These are phyloP conservation scores for Penicillium daleae DNA, from an alignment of 495 filamentous ascomycete species.

Conservation along the genomic window DNA sequence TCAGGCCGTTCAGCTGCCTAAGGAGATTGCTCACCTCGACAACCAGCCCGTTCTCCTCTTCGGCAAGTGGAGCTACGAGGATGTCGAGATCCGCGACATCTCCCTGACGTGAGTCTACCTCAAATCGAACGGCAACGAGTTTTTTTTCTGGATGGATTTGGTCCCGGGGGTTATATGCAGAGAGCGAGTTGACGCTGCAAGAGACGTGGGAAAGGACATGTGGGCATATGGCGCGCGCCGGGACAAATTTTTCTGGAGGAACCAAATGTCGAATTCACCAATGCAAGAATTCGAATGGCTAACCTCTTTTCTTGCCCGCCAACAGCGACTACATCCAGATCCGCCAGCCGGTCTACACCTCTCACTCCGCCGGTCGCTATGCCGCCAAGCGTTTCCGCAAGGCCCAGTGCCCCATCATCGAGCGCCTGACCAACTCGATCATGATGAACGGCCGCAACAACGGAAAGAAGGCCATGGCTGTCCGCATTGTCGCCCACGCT, in stretches of 20 bases:
- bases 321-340: slow-evolving; percentile 98
- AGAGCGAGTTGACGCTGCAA: slow-evolving; percentile 7
- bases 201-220: neutral
- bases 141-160: slow-evolving; percentile 20
- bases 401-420: slow-evolving; percentile 99
- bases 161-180: slow-evolving; percentile 21
- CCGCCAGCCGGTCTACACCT: slow-evolving; percentile 95
- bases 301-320: slow-evolving; percentile 20
- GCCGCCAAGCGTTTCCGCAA: slow-evolving; percentile 99
- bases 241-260: slow-evolving; percentile 21
- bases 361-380: slow-evolving; percentile 98
- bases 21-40: slow-evolving; percentile 81
- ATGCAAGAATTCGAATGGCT: slow-evolving; percentile 19
- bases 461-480: slow-evolving; percentile 99
- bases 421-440: slow-evolving; percentile 99
- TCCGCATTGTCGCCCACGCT: slow-evolving; percentile 97
- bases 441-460: slow-evolving; percentile 99
- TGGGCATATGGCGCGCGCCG: neutral
- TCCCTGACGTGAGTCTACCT: slow-evolving; percentile 88
- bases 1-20: slow-evolving; percentile 86
- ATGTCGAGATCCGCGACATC: slow-evolving; percentile 99
- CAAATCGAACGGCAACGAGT: slow-evolving; percentile 26
- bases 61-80: slow-evolving; percentile 97
- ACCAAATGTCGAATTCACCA: slow-evolving; percentile 1
- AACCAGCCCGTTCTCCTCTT: slow-evolving; percentile 93